Evolutionary conservation across 305 asterid species (phyloP).

Genomic region (Fraxinus platypoda): DNA sequence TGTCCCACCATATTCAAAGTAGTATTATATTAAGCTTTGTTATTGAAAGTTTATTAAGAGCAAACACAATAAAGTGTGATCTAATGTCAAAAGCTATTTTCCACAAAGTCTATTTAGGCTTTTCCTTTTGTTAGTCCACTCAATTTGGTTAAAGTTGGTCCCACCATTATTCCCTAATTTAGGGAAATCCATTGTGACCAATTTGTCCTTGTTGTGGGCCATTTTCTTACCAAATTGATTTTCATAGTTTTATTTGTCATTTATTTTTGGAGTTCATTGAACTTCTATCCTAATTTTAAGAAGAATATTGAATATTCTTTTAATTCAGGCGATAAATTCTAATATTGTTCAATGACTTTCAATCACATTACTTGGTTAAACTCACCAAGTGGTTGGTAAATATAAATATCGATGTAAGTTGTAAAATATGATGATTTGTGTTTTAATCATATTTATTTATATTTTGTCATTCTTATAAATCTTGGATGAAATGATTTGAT

Average conservation of each 20-base stretch:
- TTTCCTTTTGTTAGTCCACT: slow-evolving; percentile 26
- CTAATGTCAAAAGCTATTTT: slow-evolving; percentile 26
- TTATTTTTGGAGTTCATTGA: neutral
- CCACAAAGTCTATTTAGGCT: slow-evolving; percentile 8
- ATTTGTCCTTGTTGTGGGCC: slow-evolving; percentile 35
- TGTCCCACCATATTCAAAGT: neutral
- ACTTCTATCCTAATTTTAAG: neutral
- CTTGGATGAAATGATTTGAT: neutral
- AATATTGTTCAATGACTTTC: neutral
- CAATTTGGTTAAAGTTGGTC: slow-evolving; percentile 33
- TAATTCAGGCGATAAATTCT: neutral
- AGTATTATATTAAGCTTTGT: slow-evolving; percentile 13
- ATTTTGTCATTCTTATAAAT: too few species aligned
- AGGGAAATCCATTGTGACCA: slow-evolving; percentile 32
- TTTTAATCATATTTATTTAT: too few species aligned
- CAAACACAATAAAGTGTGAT: slow-evolving; percentile 23
- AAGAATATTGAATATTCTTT: neutral
- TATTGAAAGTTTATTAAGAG: neutral
- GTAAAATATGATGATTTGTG: neutral
- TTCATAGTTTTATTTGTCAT: slow-evolving; percentile 3
- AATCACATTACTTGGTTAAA: neutral
- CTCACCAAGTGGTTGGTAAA: neutral
- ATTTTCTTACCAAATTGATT: slow-evolving; percentile 21
- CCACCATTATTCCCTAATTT: slow-evolving; percentile 37
- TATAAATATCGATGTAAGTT: neutral